Conservation (phyloP, 1,284 basidiomycete species). For the Ceraceosorus bombacis region DNA sequence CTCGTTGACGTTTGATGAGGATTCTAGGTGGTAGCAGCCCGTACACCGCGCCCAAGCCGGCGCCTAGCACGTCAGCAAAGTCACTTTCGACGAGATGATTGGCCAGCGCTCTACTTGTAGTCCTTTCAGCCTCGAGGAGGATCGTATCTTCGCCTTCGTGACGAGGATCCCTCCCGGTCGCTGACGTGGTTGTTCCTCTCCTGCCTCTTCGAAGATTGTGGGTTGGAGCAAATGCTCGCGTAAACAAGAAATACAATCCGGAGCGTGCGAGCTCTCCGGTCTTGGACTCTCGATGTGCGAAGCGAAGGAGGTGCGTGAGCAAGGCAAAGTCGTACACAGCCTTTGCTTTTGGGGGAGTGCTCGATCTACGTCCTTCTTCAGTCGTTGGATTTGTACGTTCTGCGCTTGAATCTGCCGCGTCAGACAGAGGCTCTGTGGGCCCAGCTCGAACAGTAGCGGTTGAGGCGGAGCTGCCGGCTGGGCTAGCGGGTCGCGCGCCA, state of each 20-base stretch:
- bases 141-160: neutral
- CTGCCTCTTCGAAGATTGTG: neutral
- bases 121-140: neutral
- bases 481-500: neutral
- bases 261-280: constrained; percentile 90
- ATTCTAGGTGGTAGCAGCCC: constrained; percentile 63
- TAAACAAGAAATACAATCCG: constrained; percentile 83
- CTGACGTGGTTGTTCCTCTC: neutral
- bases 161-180: neutral
- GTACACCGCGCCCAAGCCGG: constrained; percentile 86
- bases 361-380: neutral
- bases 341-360: neutral
- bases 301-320: constrained; percentile 90
- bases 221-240: constrained; percentile 54
- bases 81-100: constrained; percentile 90
- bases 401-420: neutral
- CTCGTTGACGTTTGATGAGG: constrained; percentile 13
- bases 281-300: constrained; percentile 85
- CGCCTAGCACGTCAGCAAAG: constrained; percentile 90
- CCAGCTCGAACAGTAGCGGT: neutral
- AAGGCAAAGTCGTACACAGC: constrained; percentile 27
- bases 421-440: neutral
- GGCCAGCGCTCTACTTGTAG: constrained; percentile 59
- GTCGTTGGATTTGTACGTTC: too few relatives aligned
- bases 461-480: neutral